Evolutionary conservation across 192 early-diverging fungal genomes (phyloP).

Genomic region (Linnemannia elongata): DNA sequence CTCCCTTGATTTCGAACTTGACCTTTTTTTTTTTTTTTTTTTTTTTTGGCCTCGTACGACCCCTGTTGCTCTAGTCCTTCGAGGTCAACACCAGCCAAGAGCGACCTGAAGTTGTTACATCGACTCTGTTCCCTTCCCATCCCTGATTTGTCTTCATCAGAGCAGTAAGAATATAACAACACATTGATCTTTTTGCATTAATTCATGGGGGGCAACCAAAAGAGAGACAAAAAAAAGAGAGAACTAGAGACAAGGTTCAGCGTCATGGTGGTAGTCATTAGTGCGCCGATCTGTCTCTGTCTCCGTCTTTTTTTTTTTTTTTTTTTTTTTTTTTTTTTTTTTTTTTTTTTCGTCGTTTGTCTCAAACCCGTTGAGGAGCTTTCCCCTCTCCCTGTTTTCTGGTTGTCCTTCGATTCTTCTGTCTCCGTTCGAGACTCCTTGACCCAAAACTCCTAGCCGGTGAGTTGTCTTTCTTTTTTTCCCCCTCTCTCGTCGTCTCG

Average conservation of each 20-base stretch:
- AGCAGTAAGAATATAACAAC: not conserved
- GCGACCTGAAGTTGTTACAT: not conserved
- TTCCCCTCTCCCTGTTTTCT: not conserved
- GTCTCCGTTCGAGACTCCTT: conserved; percentile 9
- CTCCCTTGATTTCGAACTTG: not conserved
- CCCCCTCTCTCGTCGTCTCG: not conserved
- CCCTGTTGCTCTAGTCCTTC: not conserved
- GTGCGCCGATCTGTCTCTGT: not conserved
- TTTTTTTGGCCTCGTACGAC: not conserved
- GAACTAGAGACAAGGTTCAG: not conserved
- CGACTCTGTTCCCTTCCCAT: not conserved
- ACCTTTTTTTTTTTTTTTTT: not conserved
- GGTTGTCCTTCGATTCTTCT: not conserved
- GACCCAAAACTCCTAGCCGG: not conserved
- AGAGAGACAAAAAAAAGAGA: not conserved
- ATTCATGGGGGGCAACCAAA: not conserved
- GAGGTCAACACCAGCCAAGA: not conserved
- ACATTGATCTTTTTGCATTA: not conserved
- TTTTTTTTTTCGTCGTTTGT: not conserved
- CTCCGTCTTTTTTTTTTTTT: not conserved
- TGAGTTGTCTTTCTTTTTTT: not conserved
- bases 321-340: not conserved
- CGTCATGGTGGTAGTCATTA: not conserved
- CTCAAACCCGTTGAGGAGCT: not conserved
- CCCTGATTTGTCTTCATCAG: not conserved